Percentiles rank a stretch among this genome's conserved stretches.
Conservation (phyloP, 352 stramenopile genomes). For the Globisporangium lucens region DNA sequence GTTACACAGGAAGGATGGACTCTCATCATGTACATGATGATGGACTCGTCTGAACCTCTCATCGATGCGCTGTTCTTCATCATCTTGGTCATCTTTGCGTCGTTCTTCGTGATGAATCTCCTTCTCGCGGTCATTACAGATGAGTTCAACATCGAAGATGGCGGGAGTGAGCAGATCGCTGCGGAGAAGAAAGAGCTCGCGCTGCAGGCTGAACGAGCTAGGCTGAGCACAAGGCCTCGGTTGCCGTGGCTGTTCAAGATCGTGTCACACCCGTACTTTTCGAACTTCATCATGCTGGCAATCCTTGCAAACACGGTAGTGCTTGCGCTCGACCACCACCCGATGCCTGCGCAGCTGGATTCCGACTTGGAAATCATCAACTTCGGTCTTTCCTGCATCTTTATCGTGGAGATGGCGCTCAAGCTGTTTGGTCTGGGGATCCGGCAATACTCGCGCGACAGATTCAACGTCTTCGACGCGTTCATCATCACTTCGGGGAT, state of each 20-base stretch:
- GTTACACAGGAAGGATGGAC: constrained; percentile 95
- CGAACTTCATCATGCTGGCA: constrained; percentile 58
- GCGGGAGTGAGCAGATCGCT: constrained; percentile 17
- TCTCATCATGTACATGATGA: constrained; percentile 89
- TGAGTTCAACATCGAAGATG: constrained; percentile 82
- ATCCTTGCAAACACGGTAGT: constrained; percentile 86
- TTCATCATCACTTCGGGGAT: constrained; percentile 83
- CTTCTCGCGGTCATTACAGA: constrained; percentile 91
- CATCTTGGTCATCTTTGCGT: constrained; percentile 88
- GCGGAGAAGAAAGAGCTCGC: constrained; percentile 38
- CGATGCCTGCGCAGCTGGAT: constrained; percentile 51
- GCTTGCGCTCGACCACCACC: constrained; percentile 80
- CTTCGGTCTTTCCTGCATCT: constrained; percentile 73
- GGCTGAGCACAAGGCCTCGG: constrained; percentile 25
- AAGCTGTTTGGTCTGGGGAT: constrained; percentile 85
- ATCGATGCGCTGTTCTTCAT: constrained; percentile 86
- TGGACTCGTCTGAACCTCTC: constrained; percentile 52
- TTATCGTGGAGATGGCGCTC: constrained; percentile 72
- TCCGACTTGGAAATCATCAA: constrained; percentile 74
- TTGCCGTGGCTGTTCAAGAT: constrained; percentile 48
- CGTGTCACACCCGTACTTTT: constrained; percentile 60
- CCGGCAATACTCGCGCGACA: constrained; percentile 64
- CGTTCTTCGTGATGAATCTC: constrained; percentile 94
- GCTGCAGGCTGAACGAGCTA: constrained; percentile 26
- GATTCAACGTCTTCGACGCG: constrained; percentile 85